Base-by-base conservation (phyloP, 306 rosid species). In the Sicyos baderoa region DNA sequence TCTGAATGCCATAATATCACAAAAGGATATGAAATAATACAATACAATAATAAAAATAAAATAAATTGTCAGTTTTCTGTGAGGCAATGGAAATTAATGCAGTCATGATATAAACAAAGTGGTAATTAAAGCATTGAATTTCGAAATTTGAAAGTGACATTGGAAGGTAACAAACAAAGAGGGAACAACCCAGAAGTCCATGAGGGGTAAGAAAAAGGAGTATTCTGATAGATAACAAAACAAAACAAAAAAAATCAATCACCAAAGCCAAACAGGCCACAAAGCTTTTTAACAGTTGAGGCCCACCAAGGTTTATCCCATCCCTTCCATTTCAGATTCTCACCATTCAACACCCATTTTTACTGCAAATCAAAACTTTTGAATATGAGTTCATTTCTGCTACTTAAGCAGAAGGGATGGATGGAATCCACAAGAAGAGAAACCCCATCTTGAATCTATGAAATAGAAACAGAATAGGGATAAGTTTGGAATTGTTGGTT, bases 1-100 rank as follows among this genome's bases (percentile, higher is more conserved):
- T 87, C 96, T 83, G 89, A 83, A 79, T 84, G 71, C 76, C 82
- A 79, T 83, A 83, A 88, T 78, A 79, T 72, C 82, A 79, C 2
- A 19, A 78, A 79, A 35, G 42, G 42, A 35, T 35, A 5, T 35
- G 74, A 81, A 59, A 54, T 86, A 78, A 84, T 77, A 70, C 63
- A 74, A 82, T 76, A 80, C 74, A 13, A 25, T 56, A 56, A 12
- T 56, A 23, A 54, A 54, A 63, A 68, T 11, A 68, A 75, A 18
- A 3, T 64, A 42, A 63, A 79, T 76, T 71, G 40, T 65, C 70
- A 71, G 62, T 66, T 71, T 78, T 52, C 77, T 54, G 61, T 57
- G 59, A 64, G 84, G 73, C 72, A 75, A 29, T 74, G 29, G 54
- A 65, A 65, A 45, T 65, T 65, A 66, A 66, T 66, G 40, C 80